Base-by-base conservation (phyloP, 768 basidiomycete species). In the Glaciozyma martinii region DNA sequence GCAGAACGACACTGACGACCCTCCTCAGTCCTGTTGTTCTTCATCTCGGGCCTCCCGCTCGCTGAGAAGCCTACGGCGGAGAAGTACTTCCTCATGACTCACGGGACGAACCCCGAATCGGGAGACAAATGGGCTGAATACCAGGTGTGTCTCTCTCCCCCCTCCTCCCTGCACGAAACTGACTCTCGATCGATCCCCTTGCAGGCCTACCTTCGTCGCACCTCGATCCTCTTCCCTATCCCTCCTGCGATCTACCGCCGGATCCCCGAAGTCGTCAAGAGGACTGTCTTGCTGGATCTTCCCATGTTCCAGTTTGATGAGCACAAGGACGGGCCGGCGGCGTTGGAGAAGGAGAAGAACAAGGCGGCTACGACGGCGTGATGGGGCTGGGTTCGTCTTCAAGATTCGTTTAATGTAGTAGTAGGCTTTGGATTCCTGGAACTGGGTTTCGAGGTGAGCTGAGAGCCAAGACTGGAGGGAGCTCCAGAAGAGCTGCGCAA, bases 31-130 rank as follows among this genome's bases (percentile, higher is more conserved):
- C 85, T 85, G 4, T 78, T 85, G 23, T 80, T 88, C 77, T 86
- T 86, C 76, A 83, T 78, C 8, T 85, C 84, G 16, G 86, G 86
- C 13, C 72, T 88, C n/a, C 86, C 85, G 0, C 83, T 83, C 0
- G 84, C 84, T 7, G 85, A 86, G 74, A 85, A 85, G 74, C 84
- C 84, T 3, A 80, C 81, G 47, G 85, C 84, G 0, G 81, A 82
- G 71, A 79, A 79, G 66, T 85, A 80, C 73, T 86, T 80, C 75
- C 76, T 83, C 40, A 77, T 84, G 73, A 78, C 81, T 16, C 74
- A 83, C 67, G 80, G 78, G 7, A 76, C 78, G 25, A 62, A 76
- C 13, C 75, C 77, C 15, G 50, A 70, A 18, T 72, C 73, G 25
- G 75, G 74, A 40, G 61, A 77, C 60, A 57, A 71, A 7, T 71